Base-by-base conservation (phyloP, 192 early-diverging fungal genomes). In the Obelidium mucronatum region DNA sequence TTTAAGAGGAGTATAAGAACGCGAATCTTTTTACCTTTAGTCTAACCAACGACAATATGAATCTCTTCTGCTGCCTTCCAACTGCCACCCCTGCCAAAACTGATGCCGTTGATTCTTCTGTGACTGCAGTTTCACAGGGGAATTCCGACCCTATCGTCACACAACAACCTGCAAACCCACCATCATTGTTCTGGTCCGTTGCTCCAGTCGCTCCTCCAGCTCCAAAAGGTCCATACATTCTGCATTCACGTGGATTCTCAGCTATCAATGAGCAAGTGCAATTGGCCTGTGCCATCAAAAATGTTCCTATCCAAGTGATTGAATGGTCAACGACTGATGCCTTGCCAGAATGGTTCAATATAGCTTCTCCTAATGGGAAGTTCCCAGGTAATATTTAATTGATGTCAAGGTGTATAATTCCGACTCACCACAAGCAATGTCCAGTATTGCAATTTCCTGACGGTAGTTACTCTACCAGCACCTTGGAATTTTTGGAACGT, bases 191-290 rank as follows among this genome's bases (percentile, higher is more conserved):
- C n/a, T n/a, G n/a, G n/a, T n/a, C n/a, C n/a, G n/a, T n/a, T n/a
- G n/a, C n/a, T n/a, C n/a, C n/a, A n/a, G n/a, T n/a, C n/a, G n/a
- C n/a, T n/a, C n/a, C n/a, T n/a, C n/a, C n/a, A n/a, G n/a, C n/a
- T n/a, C n/a, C n/a, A n/a, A n/a, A n/a, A n/a, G n/a, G n/a, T n/a
- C n/a, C n/a, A n/a, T n/a, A n/a, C n/a, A n/a, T n/a, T n/a, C 48
- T 67, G 66, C 48, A 48, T 37, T 67, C 66, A 3, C 39, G 40
- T 5, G 40, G 40, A 15, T 48, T n/a, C 66, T 67, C 34, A 15
- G 40, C 71, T 5, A 31, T 77, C 72, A 58, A 71, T 66, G 65
- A 77, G 51, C 66, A 54, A 58, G 71, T 71, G 22, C 75, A 71
- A 19, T 34, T 77, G 6, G 67, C 75, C 28, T 53, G 76, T 44